A percentile compares a stretch with the other conserved stretches of the same genome.
phyloP scores from a whole-genome alignment of 257 asterid genomes.

The Penstemon eatonii region DNA sequence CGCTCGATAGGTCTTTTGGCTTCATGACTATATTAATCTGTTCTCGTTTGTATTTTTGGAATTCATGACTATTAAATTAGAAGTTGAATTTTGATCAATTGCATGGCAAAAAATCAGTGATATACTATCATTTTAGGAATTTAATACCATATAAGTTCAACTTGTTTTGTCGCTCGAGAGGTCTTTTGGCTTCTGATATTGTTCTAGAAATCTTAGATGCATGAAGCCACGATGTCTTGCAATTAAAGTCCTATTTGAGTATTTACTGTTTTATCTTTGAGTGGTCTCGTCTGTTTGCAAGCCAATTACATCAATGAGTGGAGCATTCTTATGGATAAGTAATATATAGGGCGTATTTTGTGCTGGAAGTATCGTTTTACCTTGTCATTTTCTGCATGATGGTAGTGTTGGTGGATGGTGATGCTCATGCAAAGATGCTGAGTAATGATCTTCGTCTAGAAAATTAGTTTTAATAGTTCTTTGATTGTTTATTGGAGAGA shows the following conservation, averaged over 20 bases:
- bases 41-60: too few species aligned
- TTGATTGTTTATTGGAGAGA: background rate
- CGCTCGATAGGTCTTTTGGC: too few species aligned
- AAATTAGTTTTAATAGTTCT: conserved; percentile 4
- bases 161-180: too few species aligned
- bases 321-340: conserved; percentile 2
- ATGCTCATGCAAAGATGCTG: background rate
- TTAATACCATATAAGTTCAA: background rate
- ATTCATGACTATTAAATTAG: background rate
- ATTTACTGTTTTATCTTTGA: background rate
- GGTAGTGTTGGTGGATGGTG: background rate
- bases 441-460: background rate
- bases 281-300: background rate
- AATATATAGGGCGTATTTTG: background rate
- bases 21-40: background rate
- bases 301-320: conserved; percentile 6
- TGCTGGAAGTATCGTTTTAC: conserved; percentile 15
- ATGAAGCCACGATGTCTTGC: conserved; percentile 10
- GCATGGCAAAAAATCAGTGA: background rate
- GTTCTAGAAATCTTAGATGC: conserved; percentile 11
- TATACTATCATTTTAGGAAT: background rate
- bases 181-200: background rate
- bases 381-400: background rate
- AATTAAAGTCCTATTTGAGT: background rate
- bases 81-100: background rate